Base-by-base conservation (phyloP, 2,329 filamentous ascomycete species). In the Nemania serpens region DNA sequence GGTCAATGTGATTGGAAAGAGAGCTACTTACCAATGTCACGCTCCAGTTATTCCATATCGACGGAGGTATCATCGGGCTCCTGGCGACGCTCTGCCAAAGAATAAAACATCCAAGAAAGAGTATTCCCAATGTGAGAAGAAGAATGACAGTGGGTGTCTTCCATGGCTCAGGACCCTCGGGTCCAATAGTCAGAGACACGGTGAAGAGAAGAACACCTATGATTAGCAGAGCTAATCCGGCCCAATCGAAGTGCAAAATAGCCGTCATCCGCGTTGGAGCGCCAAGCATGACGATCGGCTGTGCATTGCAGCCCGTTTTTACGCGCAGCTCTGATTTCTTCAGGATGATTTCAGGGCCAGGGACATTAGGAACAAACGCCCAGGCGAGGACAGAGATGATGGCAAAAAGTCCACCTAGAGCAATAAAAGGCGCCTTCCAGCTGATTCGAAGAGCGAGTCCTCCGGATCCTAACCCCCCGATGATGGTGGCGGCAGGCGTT, bases 391-490 rank as follows among this genome's bases (percentile, higher is more conserved):
- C 61, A 3, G 69, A 57, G 36, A 75, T 59, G 13, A 67, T 17
- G 1, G 65, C 67, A 39, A 74, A 75, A 22, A 75, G 51, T 1
- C 65, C 67, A 46, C 68, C 70, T 37, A 75, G 49, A 34, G 69
- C 71, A 62, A 73, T 65, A 49, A 74, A 74, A 1, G 72, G 68
- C 1, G 72, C 70, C 53, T 69, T 74, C 74, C 74, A 75, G 46
- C 55, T 67, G 15, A 72, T 61, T 29, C 63, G 43, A 2, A 70
- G 63, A 43, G 70, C 68, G n/a, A 74, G 63, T 9, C 66, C 69
- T 12, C 74, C 74, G 4, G 72, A 73, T 25, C 71, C 71, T n/a
- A 74, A 58, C 17, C 74, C 71, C 9, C 74, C 74, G 22, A 75
- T 67, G 22, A 75, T 70, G 4, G 71, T 73, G 3, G 72, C 72